Base-by-base conservation (phyloP, 345 rosid species). In the Citropsis articulata region DNA sequence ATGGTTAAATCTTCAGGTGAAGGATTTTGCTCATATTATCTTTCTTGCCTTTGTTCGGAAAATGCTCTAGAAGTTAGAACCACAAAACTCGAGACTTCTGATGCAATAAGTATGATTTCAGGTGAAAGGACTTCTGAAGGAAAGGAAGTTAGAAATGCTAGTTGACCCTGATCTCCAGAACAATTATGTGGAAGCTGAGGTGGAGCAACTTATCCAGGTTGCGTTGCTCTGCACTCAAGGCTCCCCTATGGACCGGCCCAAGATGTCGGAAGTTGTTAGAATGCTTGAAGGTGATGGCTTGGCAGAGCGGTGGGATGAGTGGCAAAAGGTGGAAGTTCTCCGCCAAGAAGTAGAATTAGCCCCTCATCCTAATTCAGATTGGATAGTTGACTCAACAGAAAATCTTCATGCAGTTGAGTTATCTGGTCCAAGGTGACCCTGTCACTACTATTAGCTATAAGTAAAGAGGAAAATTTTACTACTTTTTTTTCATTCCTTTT, bases 201-300 rank as follows among this genome's bases (percentile, higher is more conserved):
- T 95, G 16, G 98, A 95, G 87, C 98, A 91, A 79, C 84, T 95
- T 61, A 93, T 95, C 73, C 99, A 95, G 87, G 98, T 95, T 66
- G 98, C 99, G 0, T 78, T 95, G 80, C 90, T 95, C 40, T 93
- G 99, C 85, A 95, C 99, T 1, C 98, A 95, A 81, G 96, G 97
- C 59, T 92, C 94, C 6, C 99, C 98, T 0, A 85, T 88, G 90
- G 99, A 95, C 25, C 75, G 98, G 67, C 99, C 99, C 3, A 95
- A 95, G 89, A 95, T 95, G 99, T 89, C 97, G 0, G 99, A 95
- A 18, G 99, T 93, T 12, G 98, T 95, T 60, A 81, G 97, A 78
- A 95, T 95, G 98, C 97, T 95, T 0, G 99, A 93, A 86, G 99
- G 99, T 10, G 98, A 93, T 56, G 97, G 99, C 55, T 83, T 93